These are phyloP conservation scores for Botrytis tulipae DNA, from an alignment of 2,329 filamentous ascomycete genomes.

Conservation along the genomic window DNA sequence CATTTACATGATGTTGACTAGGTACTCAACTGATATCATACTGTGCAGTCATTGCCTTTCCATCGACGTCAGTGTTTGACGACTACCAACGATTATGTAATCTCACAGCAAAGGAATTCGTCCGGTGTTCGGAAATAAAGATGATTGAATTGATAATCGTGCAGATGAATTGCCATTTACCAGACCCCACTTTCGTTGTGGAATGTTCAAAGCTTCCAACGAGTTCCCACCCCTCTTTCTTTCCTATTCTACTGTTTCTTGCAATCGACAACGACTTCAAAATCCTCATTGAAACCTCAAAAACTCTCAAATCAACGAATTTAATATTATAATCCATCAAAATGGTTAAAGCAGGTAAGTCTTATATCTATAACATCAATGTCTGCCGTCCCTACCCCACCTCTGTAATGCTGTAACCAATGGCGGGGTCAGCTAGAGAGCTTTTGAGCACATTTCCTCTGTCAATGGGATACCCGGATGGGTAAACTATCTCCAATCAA, in stretches of 20 bases:
- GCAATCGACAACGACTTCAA: conserved; percentile 8
- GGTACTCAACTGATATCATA: background rate
- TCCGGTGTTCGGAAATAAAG: background rate
- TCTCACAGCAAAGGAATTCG: background rate
- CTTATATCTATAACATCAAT: conserved; percentile 21
- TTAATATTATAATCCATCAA: conserved; percentile 54
- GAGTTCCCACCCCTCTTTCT: conserved; percentile 12
- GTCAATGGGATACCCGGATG: conserved; percentile 47
- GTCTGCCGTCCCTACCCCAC: conserved; percentile 19
- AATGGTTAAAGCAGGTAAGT: conserved; percentile 98
- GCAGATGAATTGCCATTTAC: background rate
- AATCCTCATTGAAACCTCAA: background rate
- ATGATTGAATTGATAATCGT: conserved; percentile 13
- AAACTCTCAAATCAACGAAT: conserved; percentile 23
- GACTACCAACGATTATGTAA: background rate
- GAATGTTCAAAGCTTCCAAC: conserved; percentile 8
- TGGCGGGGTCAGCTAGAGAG: conserved; percentile 45
- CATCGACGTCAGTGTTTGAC: background rate
- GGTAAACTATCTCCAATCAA: conserved; percentile 36
- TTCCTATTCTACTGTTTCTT: conserved; percentile 14
- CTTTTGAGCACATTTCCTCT: conserved; percentile 59
- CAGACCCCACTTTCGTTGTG: conserved; percentile 14
- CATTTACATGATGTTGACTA: background rate
- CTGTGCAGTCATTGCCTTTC: background rate
- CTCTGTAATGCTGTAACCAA: conserved; percentile 23